phyloP scores from a whole-genome alignment of 768 basidiomycete species.

The Lepiota subincarnata region DNA sequence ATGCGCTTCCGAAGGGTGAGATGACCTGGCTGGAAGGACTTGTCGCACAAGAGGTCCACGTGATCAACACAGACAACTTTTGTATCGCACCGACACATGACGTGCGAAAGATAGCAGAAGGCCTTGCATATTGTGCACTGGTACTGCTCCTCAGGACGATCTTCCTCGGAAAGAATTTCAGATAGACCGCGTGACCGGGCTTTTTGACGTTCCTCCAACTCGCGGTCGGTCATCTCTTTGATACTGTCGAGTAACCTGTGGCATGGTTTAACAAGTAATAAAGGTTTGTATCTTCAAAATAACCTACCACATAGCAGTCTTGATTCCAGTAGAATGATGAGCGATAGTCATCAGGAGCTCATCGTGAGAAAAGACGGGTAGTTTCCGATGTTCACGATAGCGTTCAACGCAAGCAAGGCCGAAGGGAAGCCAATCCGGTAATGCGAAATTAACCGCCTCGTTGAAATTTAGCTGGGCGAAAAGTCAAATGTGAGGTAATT shows the following conservation, averaged over 20 bases:
- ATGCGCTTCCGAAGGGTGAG: slow-evolving; percentile 75
- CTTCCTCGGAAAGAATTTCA: slow-evolving; percentile 73
- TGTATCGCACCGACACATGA: slow-evolving; percentile 75
- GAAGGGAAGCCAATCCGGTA: slow-evolving; percentile 89
- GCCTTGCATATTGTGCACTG: slow-evolving; percentile 92
- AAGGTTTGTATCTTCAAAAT: not conserved
- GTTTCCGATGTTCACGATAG: slow-evolving; percentile 86
- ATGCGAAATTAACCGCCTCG: slow-evolving; percentile 97
- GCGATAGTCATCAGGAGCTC: slow-evolving; percentile 97
- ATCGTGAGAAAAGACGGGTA: slow-evolving; percentile 97
- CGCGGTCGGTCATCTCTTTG: slow-evolving; percentile 84
- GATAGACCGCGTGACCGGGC: slow-evolving; percentile 57
- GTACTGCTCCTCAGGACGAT: slow-evolving; percentile 90
- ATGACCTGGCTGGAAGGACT: slow-evolving; percentile 33
- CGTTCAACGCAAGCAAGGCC: slow-evolving; percentile 86
- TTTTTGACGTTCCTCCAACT: slow-evolving; percentile 61
- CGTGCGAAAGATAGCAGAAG: slow-evolving; percentile 93
- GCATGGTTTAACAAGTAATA: slow-evolving; percentile 7
- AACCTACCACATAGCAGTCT: slow-evolving; percentile 87
- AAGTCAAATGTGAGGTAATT: slow-evolving; percentile 19
- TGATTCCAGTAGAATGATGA: slow-evolving; percentile 88
- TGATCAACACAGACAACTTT: slow-evolving; percentile 88
- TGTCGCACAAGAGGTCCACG: slow-evolving; percentile 67
- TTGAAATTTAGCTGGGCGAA: slow-evolving; percentile 86
- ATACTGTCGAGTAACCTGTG: slow-evolving; percentile 80